Percentiles rank a stretch among this genome's conserved stretches.
phyloP scores from a whole-genome alignment of 495 filamentous ascomycete species.

The Aspergillus diversus region DNA sequence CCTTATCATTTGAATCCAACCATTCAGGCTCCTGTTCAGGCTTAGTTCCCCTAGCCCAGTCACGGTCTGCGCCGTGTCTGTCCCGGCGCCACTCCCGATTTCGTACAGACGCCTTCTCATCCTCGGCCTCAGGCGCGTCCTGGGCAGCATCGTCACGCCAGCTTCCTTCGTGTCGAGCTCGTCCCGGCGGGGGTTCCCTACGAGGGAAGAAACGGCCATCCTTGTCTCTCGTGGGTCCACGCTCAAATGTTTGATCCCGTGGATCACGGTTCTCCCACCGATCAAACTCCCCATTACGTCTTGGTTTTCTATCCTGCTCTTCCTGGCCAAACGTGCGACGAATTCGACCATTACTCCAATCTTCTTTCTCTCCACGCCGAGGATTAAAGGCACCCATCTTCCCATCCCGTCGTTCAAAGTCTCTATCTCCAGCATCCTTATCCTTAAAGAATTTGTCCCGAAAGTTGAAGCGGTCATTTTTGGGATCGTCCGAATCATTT shows the following conservation, averaged over 20 bases:
- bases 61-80: conserved; percentile 62
- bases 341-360: conserved; percentile 61
- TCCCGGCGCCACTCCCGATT: conserved; percentile 69
- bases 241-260: conserved; percentile 53
- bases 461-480: conserved; percentile 65
- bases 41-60: conserved; percentile 56
- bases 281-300: conserved; percentile 70
- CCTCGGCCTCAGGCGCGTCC: conserved; percentile 58
- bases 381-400: conserved; percentile 41
- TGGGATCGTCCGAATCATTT: conserved; percentile 51
- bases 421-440: conserved; percentile 47
- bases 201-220: conserved; percentile 53
- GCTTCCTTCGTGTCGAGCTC: conserved; percentile 56
- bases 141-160: conserved; percentile 61
- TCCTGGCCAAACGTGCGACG: conserved; percentile 57
- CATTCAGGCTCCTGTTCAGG: conserved; percentile 83
- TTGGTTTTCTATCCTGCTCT: conserved; percentile 54
- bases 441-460: conserved; percentile 57
- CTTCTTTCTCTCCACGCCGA: conserved; percentile 57
- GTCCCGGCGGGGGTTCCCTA: conserved; percentile 48
- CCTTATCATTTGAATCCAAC: conserved; percentile 77
- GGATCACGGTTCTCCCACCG: conserved; percentile 54
- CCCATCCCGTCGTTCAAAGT: conserved; percentile 47
- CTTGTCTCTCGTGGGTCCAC: conserved; percentile 40
- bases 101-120: conserved; percentile 54